Evolutionary conservation across 148 eudicot species (phyloP).

Genomic region (Pharnaceum exiguum): DNA sequence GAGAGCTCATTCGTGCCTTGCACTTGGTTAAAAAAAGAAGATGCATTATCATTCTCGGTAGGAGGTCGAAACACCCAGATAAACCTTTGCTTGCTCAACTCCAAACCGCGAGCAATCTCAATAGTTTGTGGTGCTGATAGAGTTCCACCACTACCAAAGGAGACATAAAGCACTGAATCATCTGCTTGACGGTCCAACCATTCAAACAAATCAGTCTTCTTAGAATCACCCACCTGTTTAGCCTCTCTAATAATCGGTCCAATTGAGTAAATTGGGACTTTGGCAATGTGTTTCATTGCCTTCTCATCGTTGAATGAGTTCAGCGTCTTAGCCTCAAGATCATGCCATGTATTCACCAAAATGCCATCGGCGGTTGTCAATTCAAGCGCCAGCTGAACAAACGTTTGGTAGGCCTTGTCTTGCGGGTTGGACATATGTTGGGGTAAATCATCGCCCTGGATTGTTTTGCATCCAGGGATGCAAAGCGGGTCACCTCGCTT

Average conservation of each 20-base stretch:
- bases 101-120: constrained; percentile 45
- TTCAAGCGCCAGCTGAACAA: constrained; percentile 13
- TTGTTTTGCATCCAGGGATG: constrained; percentile 45
- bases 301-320: constrained; percentile 24
- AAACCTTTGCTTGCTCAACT: constrained; percentile 38
- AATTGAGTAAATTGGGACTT: constrained; percentile 30
- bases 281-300: constrained; percentile 17
- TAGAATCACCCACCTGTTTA: not conserved
- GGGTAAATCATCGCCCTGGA: constrained; percentile 24
- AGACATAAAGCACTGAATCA: constrained; percentile 31
- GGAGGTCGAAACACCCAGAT: constrained; percentile 50
- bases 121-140: constrained; percentile 29
- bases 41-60: constrained; percentile 6
- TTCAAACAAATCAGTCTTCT: not conserved
- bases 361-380: constrained; percentile 29
- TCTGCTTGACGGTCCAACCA: constrained; percentile 32
- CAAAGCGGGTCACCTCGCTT: constrained; percentile 30
- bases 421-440: constrained; percentile 6
- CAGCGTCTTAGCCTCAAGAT: constrained; percentile 33
- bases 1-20: not conserved
- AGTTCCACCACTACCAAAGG: constrained; percentile 45
- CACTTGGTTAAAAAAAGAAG: not conserved
- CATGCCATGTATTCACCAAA: constrained; percentile 41
- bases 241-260: constrained; percentile 34
- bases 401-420: constrained; percentile 7